These are phyloP conservation scores for Lasiosphaeria ovina DNA, from an alignment of 495 filamentous ascomycete species.

Conservation along the genomic window DNA sequence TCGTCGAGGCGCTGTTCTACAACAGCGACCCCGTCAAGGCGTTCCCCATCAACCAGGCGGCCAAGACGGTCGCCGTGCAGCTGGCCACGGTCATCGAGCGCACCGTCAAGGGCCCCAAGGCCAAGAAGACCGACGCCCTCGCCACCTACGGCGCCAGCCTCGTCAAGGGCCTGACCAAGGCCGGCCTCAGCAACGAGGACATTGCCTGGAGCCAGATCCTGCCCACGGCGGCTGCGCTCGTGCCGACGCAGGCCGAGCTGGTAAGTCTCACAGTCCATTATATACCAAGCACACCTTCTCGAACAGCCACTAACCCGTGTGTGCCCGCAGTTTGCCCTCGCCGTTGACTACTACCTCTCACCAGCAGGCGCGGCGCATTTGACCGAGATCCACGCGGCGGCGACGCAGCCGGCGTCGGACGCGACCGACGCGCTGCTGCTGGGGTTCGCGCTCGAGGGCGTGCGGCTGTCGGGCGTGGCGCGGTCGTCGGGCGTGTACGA, in stretches of 20 bases:
- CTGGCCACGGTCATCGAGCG: conserved; percentile 37
- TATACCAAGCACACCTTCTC: too few species aligned
- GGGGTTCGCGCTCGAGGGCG: conserved; percentile 53
- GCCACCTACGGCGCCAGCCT: conserved; percentile 67
- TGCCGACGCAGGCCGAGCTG: conserved; percentile 70
- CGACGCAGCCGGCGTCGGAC: conserved; percentile 30
- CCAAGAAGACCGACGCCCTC: conserved; percentile 53
- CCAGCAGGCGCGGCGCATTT: conserved; percentile 52
- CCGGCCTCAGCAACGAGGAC: conserved; percentile 61
- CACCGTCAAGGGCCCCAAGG: conserved; percentile 60
- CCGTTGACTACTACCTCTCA: conserved; percentile 75
- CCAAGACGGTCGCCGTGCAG: conserved; percentile 59
- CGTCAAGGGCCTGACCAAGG: conserved; percentile 66
- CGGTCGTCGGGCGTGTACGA: conserved; percentile 46
- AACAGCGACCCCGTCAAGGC: conserved; percentile 50
- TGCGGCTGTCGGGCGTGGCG: conserved; percentile 48
- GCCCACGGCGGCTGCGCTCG: conserved; percentile 42
- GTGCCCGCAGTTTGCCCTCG: conserved; percentile 58
- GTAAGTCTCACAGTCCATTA: conserved; percentile 27
- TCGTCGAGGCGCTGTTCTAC: conserved; percentile 56
- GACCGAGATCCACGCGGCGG: conserved; percentile 57
- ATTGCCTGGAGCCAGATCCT: conserved; percentile 73
- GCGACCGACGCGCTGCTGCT: conserved; percentile 43
- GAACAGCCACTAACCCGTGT: too few species aligned
- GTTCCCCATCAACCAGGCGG: conserved; percentile 59